Conservation (phyloP, 768 basidiomycete species). For the Phanerochaete carnosa region DNA sequence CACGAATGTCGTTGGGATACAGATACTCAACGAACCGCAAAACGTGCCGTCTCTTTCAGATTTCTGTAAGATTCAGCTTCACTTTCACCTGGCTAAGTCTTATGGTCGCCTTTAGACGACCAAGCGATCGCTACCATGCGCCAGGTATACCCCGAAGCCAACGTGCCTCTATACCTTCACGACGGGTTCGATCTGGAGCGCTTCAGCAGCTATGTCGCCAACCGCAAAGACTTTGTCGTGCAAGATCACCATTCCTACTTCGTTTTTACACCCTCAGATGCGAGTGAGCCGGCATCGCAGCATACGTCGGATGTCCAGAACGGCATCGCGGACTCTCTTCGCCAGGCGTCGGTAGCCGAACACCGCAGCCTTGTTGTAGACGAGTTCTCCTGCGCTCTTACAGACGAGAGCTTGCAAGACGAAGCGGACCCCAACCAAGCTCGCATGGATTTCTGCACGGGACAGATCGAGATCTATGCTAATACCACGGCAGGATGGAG, state of each 20-base stretch:
- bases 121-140: conserved; percentile 49
- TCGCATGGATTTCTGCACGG: conserved; percentile 49
- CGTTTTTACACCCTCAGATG: conserved; percentile 57
- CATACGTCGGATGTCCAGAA: conserved; percentile 38
- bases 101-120: conserved; percentile 36
- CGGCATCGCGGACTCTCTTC: conserved; percentile 23
- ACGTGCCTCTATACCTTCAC: conserved; percentile 63
- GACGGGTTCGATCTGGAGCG: conserved; percentile 61
- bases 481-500: conserved; percentile 58
- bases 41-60: conserved; percentile 43
- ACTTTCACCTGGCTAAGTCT: background rate
- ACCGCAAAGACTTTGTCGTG: conserved; percentile 58
- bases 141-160: conserved; percentile 29
- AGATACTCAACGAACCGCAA: conserved; percentile 50
- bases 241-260: conserved; percentile 76
- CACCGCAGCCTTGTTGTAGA: conserved; percentile 45
- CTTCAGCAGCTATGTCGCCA: conserved; percentile 47
- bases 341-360: conserved; percentile 25
- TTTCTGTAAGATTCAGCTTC: conserved; percentile 32
- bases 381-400: conserved; percentile 52
- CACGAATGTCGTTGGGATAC: conserved; percentile 42
- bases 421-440: conserved; percentile 44
- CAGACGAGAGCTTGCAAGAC: conserved; percentile 43
- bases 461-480: conserved; percentile 56
- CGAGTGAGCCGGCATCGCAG: conserved; percentile 38